Percentiles rank a stretch among this genome's conserved stretches.
Conservation (phyloP, 2,329 filamentous ascomycete species). For the Talaromyces amestolkiae region DNA sequence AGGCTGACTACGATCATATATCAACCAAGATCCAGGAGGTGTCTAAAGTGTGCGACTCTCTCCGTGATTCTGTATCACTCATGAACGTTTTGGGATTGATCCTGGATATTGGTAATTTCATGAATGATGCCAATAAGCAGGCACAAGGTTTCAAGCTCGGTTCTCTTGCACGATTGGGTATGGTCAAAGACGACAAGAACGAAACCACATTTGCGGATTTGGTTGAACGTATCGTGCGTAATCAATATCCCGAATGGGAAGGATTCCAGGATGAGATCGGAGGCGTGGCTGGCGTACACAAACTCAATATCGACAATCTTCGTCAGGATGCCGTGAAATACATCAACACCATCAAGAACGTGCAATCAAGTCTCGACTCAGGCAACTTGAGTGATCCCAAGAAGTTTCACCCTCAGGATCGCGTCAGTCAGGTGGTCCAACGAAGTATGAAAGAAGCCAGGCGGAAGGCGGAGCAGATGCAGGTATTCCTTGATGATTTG, state of each 20-base stretch:
- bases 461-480: constrained; percentile 93
- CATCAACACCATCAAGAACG: constrained; percentile 90
- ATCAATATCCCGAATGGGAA: constrained; percentile 96
- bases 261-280: constrained; percentile 79
- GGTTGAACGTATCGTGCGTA: constrained; percentile 92
- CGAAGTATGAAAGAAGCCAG: constrained; percentile 94
- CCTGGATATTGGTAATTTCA: constrained; percentile 97
- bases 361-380: constrained; percentile 86
- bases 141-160: constrained; percentile 97
- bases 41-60: constrained; percentile 80
- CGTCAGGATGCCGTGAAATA: constrained; percentile 84
- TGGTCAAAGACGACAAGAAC: constrained; percentile 99
- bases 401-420: constrained; percentile 96
- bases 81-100: constrained; percentile 97
- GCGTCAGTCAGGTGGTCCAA: constrained; percentile 86
- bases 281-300: constrained; percentile 75
- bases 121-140: constrained; percentile 99
- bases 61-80: constrained; percentile 85
- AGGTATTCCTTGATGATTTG: constrained; percentile 92
- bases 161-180: constrained; percentile 84
- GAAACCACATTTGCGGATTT: constrained; percentile 93
- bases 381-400: constrained; percentile 95
- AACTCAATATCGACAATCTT: constrained; percentile 92
- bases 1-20: constrained; percentile 88
- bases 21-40: constrained; percentile 80